A percentile compares a stretch with the other conserved stretches of the same genome.
Evolutionary conservation across 163 green algal species (phyloP).

Genomic region (Scenedesmus sp.): DNA sequence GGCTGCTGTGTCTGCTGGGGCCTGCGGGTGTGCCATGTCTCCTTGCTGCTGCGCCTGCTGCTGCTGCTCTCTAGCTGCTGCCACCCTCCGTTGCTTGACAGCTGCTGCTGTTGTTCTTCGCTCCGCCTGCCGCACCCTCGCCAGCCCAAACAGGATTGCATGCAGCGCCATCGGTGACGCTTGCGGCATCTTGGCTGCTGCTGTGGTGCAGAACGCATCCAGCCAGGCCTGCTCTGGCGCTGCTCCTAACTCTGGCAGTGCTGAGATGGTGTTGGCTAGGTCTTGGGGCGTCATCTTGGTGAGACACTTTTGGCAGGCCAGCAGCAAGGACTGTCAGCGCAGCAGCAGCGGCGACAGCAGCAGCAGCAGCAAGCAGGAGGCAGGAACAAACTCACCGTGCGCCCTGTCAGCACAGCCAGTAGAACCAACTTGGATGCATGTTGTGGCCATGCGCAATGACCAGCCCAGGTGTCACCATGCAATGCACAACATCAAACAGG

Average conservation of each 20-base stretch:
- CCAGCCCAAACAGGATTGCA: conserved; percentile 1
- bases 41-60: not conserved
- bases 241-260: conserved; percentile 12
- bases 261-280: conserved; percentile 23
- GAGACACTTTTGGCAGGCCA: not conserved
- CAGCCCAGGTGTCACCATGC: no score
- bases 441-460: no score
- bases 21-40: no score
- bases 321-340: conserved; percentile 12
- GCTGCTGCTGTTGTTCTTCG: not conserved
- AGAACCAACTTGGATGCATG: no score
- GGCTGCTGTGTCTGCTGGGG: not conserved
- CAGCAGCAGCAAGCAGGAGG: not conserved
- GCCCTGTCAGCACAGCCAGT: no score
- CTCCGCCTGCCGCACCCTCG: not conserved
- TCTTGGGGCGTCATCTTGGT: conserved; percentile 24
- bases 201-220: conserved; percentile 17
- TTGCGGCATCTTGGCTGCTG: conserved; percentile 10
- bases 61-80: not conserved
- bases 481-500: not conserved
- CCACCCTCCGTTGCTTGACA: not conserved
- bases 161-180: not conserved
- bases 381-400: not conserved
- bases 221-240: conserved; percentile 15
- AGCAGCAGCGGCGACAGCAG: conserved; percentile 1